phyloP scores from a whole-genome alignment of 805 yeast genomes.

The Lipomyces kockii region DNA sequence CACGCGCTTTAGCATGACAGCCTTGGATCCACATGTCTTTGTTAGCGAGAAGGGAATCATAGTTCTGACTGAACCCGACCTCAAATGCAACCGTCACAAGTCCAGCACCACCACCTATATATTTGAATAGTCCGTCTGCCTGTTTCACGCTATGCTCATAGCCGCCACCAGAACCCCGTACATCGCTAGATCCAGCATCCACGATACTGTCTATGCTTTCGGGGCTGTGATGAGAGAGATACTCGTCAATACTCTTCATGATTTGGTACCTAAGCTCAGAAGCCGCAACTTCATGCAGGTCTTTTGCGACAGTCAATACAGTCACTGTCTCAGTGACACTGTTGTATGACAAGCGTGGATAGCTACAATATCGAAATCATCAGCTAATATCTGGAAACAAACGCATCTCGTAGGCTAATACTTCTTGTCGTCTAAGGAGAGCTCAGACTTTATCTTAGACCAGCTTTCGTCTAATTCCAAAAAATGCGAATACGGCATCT shows the following conservation, averaged over 20 bases:
- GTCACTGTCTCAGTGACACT: constrained; percentile 2
- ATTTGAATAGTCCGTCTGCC: too few species aligned
- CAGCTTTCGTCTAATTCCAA: too few species aligned
- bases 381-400: background rate
- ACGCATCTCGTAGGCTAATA: too few species aligned
- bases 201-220: too few species aligned
- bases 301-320: background rate
- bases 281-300: background rate
- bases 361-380: background rate
- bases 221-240: too few species aligned
- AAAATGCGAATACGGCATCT: too few species aligned
- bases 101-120: background rate
- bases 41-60: background rate
- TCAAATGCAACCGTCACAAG: background rate
- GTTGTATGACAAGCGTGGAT: background rate
- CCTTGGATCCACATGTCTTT: background rate
- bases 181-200: too few species aligned
- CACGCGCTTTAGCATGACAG: background rate
- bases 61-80: background rate
- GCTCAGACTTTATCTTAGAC: too few species aligned
- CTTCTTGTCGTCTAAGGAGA: too few species aligned
- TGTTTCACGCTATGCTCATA: too few species aligned
- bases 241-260: too few species aligned
- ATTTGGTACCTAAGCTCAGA: background rate
- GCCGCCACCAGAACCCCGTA: too few species aligned